Percentiles rank a stretch among this genome's conserved stretches.
Conservation (phyloP, 257 asterid genomes). For the Paraleonurus japonicus region DNA sequence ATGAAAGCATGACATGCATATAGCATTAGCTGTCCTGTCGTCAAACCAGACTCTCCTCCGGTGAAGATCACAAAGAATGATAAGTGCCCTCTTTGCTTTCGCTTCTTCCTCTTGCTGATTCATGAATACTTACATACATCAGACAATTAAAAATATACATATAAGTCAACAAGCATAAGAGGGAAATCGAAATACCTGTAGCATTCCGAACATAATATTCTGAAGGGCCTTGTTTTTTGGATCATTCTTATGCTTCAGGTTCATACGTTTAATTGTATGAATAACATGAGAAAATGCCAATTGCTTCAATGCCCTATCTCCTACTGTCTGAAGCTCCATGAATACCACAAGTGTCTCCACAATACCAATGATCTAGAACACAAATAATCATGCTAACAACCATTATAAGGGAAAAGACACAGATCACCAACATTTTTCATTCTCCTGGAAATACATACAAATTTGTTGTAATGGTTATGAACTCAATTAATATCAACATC, state of each 20-base stretch:
- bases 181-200: constrained; percentile 57
- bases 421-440: background rate
- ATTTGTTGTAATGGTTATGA: background rate
- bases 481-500: background rate
- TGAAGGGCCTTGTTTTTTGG: constrained; percentile 77
- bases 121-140: constrained; percentile 15
- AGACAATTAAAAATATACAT: constrained; percentile 12
- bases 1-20: constrained; percentile 86
- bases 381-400: constrained; percentile 16
- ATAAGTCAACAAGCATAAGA: constrained; percentile 11
- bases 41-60: constrained; percentile 88
- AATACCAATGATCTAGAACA: constrained; percentile 57
- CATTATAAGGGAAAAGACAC: constrained; percentile 6
- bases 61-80: constrained; percentile 75
- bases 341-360: constrained; percentile 65
- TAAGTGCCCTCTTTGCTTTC: constrained; percentile 75
- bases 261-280: constrained; percentile 67
- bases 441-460: constrained; percentile 1
- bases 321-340: constrained; percentile 91
- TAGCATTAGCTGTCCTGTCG: constrained; percentile 91
- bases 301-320: constrained; percentile 56
- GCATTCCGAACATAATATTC: constrained; percentile 64
- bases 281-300: constrained; percentile 77
- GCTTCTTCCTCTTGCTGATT: constrained; percentile 88
- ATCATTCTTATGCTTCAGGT: constrained; percentile 89